Evolutionary conservation across 2,329 filamentous ascomycete species (phyloP).

Genomic region (Diaporthe vexans): DNA sequence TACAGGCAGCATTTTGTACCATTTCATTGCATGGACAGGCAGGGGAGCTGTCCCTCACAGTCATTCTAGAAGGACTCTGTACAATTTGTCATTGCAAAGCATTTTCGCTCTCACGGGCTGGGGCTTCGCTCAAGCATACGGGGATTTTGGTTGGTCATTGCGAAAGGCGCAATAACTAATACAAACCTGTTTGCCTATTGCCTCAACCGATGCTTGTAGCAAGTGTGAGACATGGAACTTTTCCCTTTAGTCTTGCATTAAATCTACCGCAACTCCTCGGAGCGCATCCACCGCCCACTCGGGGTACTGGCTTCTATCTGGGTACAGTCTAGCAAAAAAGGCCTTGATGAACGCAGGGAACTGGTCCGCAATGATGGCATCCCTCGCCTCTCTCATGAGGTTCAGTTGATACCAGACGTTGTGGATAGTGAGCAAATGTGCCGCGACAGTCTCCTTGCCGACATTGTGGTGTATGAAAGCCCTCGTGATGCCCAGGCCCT

Average conservation of each 20-base stretch:
- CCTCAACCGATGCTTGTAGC: too few species aligned
- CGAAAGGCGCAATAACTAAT: not conserved
- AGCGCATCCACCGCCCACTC: conserved; percentile 88
- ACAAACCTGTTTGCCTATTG: not conserved
- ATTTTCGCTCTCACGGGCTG: conserved; percentile 24
- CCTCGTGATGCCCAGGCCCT: conserved; percentile 82
- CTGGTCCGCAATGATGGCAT: conserved; percentile 84
- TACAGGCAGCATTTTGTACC: conserved; percentile 15
- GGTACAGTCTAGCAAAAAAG: conserved; percentile 84
- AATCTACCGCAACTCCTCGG: conserved; percentile 82
- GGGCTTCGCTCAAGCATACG: not conserved
- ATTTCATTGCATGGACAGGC: conserved; percentile 17
- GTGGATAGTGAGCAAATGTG: conserved; percentile 88
- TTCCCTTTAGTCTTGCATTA: conserved; percentile 59
- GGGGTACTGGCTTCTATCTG: conserved; percentile 77
- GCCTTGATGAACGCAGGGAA: conserved; percentile 83
- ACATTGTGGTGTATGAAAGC: conserved; percentile 94
- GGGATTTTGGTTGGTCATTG: not conserved
- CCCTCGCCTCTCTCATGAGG: conserved; percentile 81
- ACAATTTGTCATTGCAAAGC: conserved; percentile 2
- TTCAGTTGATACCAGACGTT: conserved; percentile 94
- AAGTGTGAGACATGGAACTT: not conserved
- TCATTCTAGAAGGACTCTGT: conserved; percentile 25
- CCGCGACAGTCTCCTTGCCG: conserved; percentile 94
- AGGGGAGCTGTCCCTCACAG: conserved; percentile 3